phyloP scores from a whole-genome alignment of 177 flowering plant genomes.

The Telopea speciosissima region DNA sequence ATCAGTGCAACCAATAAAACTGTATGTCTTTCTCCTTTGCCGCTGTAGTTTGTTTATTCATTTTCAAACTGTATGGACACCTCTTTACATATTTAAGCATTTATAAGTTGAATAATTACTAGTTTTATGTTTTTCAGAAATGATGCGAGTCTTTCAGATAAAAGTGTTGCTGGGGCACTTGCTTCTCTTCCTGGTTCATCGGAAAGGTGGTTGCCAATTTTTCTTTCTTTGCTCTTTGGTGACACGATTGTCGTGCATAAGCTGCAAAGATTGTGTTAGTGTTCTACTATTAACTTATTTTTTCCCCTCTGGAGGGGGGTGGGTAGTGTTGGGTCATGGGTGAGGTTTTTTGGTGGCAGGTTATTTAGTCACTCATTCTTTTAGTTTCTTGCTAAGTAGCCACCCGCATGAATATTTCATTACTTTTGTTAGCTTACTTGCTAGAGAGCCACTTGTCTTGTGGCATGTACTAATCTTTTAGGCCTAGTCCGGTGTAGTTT shows the following conservation, averaged over 20 bases:
- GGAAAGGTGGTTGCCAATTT: constrained; percentile 48
- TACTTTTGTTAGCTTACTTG: not conserved
- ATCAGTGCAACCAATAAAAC: constrained; percentile 44
- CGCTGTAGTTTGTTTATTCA: not conserved
- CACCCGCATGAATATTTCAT: no score
- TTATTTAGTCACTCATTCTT: not conserved
- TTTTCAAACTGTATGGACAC: not conserved
- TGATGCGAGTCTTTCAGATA: constrained; percentile 44
- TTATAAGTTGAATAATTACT: constrained; percentile 8
- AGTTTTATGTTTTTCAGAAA: constrained; percentile 33
- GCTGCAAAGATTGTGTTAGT: not conserved
- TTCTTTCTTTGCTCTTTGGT: not conserved
- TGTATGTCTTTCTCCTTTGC: constrained; percentile 32
- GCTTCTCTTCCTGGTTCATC: constrained; percentile 51
- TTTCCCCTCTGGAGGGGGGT: no score
- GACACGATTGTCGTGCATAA: not conserved
- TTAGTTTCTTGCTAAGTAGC: not conserved
- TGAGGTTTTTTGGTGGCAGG: no score
- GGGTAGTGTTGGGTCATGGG: no score
- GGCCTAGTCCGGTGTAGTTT: not conserved
- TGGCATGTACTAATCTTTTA: not conserved
- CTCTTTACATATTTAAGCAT: not conserved
- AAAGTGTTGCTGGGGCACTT: constrained; percentile 36
- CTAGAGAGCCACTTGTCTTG: not conserved
- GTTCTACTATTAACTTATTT: no score